Evolutionary conservation across 345 rosid species (phyloP).

Genomic region (Salix purpurea): DNA sequence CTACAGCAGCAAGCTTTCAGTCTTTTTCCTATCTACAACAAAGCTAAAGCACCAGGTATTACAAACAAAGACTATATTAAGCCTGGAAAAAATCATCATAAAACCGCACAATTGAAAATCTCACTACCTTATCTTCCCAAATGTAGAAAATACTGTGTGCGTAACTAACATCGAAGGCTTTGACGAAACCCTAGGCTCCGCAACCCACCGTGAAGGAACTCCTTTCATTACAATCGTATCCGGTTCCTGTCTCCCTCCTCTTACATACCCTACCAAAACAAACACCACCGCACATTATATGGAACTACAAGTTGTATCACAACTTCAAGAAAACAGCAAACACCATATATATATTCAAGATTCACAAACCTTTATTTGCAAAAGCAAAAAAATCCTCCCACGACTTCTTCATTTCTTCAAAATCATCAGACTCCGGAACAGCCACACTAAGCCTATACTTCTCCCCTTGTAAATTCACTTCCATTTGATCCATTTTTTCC

Average conservation of each 20-base stretch:
- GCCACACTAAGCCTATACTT: constrained; percentile 58
- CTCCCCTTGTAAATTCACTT: constrained; percentile 72
- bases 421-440: constrained; percentile 63
- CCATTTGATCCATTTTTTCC: constrained; percentile 79
- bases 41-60: not conserved
- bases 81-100: not conserved
- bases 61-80: not conserved
- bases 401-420: constrained; percentile 60
- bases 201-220: constrained; percentile 90
- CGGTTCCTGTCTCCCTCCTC: constrained; percentile 62
- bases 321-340: not conserved
- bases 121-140: constrained; percentile 74
- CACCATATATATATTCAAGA: not conserved
- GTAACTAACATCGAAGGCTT: constrained; percentile 92
- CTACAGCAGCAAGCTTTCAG: not conserved
- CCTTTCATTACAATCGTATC: constrained; percentile 74
- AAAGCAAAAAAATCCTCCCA: constrained; percentile 78
- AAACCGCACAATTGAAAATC: not conserved
- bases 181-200: constrained; percentile 88
- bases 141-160: constrained; percentile 73
- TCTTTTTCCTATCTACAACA: not conserved
- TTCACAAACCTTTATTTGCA: constrained; percentile 41
- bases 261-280: constrained; percentile 44
- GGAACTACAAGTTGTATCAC: too few species aligned
- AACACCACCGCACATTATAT: not conserved